phyloP scores from a whole-genome alignment of 768 basidiomycete species.

The Pisolithus orientalis region DNA sequence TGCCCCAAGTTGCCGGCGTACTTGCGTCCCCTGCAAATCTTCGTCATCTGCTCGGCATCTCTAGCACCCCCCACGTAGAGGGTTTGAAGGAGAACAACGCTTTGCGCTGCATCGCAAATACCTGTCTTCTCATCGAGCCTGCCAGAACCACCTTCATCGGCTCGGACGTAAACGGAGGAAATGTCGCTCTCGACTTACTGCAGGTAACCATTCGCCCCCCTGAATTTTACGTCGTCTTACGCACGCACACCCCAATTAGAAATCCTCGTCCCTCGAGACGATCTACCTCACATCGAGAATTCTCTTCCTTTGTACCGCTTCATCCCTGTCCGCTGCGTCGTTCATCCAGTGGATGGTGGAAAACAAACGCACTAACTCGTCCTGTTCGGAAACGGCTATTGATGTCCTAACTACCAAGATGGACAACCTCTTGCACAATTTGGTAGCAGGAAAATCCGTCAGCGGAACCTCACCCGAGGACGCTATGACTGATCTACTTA shows the following conservation, averaged over 20 bases:
- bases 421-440: conserved; percentile 44
- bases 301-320: conserved; percentile 66
- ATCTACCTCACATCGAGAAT: conserved; percentile 74
- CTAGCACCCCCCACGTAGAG: conserved; percentile 39
- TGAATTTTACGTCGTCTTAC: conserved; percentile 2
- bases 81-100: conserved; percentile 61
- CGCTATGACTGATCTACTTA: conserved; percentile 78
- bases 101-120: conserved; percentile 73
- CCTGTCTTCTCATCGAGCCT: conserved; percentile 60
- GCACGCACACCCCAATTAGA: conserved; percentile 34
- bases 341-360: conserved; percentile 60
- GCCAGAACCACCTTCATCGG: conserved; percentile 53
- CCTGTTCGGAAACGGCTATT: conserved; percentile 39
- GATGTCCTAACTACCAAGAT: conserved; percentile 59
- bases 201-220: conserved; percentile 36
- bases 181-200: conserved; percentile 46
- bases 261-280: conserved; percentile 52
- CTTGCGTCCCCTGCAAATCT: conserved; percentile 53
- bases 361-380: conserved; percentile 44
- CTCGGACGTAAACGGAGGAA: conserved; percentile 59
- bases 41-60: conserved; percentile 45
- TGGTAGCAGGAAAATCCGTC: conserved; percentile 37
- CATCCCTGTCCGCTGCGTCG: conserved; percentile 36
- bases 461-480: conserved; percentile 49
- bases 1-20: conserved; percentile 59